phyloP scores from a whole-genome alignment of 495 filamentous ascomycete genomes.

The Mytilinidion resinicola region DNA sequence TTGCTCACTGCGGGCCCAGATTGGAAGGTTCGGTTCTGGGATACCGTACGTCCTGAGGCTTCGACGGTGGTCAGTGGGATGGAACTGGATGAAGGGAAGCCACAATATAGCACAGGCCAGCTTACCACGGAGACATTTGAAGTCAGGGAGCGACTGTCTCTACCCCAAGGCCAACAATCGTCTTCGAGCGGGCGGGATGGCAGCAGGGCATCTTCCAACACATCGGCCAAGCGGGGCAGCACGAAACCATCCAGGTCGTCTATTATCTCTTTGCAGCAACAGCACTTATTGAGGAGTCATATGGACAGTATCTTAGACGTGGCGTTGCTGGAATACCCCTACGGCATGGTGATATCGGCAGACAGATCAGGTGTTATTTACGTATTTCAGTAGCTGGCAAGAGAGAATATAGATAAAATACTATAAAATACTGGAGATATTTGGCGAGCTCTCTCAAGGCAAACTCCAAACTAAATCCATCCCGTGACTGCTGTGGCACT shows the following conservation, averaged over 20 bases:
- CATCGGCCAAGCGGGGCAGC: conserved; percentile 12
- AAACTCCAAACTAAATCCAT: no score
- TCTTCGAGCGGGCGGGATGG: conserved; percentile 35
- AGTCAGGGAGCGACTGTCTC: conserved; percentile 58
- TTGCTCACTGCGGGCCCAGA: conserved; percentile 83
- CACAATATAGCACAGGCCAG: conserved; percentile 65
- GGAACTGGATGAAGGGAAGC: conserved; percentile 61
- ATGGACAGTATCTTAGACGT: conserved; percentile 86
- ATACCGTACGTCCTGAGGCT: conserved; percentile 63
- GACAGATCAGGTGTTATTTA: conserved; percentile 91
- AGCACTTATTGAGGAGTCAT: conserved; percentile 72
- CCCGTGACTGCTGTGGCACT: no score
- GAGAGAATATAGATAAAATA: no score
- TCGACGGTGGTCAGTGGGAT: conserved; percentile 75
- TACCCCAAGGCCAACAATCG: conserved; percentile 36
- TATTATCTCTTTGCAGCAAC: conserved; percentile 84
- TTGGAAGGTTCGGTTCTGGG: conserved; percentile 91
- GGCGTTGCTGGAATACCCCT: conserved; percentile 77
- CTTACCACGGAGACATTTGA: conserved; percentile 62
- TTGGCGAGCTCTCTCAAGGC: no score
- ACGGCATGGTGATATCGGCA: conserved; percentile 84
- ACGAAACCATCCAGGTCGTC: conserved; percentile 60
- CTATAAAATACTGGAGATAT: no score
- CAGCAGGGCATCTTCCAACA: conserved; percentile 28
- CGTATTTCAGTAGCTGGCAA: conserved; percentile 59